Percentiles rank a stretch among this genome's conserved stretches.
Evolutionary conservation across 345 rosid genomes (phyloP).

Genomic region (Euclidium syriacum): DNA sequence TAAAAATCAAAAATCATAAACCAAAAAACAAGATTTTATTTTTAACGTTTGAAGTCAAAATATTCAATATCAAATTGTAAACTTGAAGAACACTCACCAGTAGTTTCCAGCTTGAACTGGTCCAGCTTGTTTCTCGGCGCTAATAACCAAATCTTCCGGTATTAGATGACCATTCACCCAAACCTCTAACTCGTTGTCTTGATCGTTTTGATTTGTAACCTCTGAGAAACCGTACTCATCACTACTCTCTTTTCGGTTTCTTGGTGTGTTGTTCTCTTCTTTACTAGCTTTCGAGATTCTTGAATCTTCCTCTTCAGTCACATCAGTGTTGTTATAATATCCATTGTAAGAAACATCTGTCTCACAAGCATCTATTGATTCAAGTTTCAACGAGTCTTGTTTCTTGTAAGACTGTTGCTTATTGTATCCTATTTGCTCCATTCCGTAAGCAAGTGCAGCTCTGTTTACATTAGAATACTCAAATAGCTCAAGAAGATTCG

Average conservation of each 20-base stretch:
- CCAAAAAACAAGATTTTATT: neutral
- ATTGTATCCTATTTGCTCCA: slow-evolving; percentile 23
- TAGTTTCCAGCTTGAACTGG: slow-evolving; percentile 76
- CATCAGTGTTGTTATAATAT: slow-evolving; percentile 22
- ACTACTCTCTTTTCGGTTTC: slow-evolving; percentile 29
- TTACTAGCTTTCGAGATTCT: slow-evolving; percentile 31
- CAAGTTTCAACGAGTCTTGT: slow-evolving; percentile 38
- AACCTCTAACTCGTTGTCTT: slow-evolving; percentile 34
- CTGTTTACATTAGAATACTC: slow-evolving; percentile 33
- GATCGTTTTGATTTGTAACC: slow-evolving; percentile 33
- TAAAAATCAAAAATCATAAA: slow-evolving; percentile 16
- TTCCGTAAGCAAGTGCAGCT: slow-evolving; percentile 32
- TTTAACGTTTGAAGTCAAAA: neutral
- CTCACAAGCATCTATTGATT: slow-evolving; percentile 35
- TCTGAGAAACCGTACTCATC: slow-evolving; percentile 43
- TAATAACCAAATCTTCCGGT: slow-evolving; percentile 42
- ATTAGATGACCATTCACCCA: slow-evolving; percentile 58
- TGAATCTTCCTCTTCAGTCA: slow-evolving; percentile 46
- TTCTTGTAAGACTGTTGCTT: slow-evolving; percentile 31
- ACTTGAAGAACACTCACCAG: slow-evolving; percentile 42
- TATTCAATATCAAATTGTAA: neutral
- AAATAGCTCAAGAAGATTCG: slow-evolving; percentile 41
- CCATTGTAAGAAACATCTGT: slow-evolving; percentile 41
- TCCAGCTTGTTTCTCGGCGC: slow-evolving; percentile 62
- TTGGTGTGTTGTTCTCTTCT: slow-evolving; percentile 25